Evolutionary conservation across 2,329 filamentous ascomycete genomes (phyloP).

Genomic region (Moelleriella libera): DNA sequence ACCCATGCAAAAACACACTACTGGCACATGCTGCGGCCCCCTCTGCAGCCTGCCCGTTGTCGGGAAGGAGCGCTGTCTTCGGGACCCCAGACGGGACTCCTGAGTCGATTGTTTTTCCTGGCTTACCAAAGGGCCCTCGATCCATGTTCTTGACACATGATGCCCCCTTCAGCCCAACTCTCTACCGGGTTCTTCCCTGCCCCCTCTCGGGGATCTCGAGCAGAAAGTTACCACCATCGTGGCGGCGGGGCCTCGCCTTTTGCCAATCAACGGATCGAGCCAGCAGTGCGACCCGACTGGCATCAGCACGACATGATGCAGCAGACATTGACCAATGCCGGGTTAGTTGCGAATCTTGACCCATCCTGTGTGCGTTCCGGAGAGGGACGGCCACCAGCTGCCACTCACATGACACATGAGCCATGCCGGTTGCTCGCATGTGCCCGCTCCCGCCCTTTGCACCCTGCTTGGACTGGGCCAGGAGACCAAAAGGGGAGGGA

Average conservation of each 20-base stretch:
- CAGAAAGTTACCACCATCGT: too few relatives aligned
- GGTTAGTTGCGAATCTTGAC: too few relatives aligned
- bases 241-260: too few relatives aligned
- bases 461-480: neutral
- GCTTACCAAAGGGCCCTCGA: neutral
- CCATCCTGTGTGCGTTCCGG: neutral
- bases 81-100: slow-evolving; percentile 13
- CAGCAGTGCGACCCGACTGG: too few relatives aligned
- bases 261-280: too few relatives aligned
- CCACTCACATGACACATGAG: slow-evolving; percentile 2
- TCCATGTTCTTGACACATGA: neutral
- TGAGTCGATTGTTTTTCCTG: neutral
- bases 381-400: neutral
- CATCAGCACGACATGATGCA: too few relatives aligned
- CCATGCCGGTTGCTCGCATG: slow-evolving; percentile 2
- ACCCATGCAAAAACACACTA: slow-evolving; percentile 11
- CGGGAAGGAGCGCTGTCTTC: slow-evolving; percentile 18
- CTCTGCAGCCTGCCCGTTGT: slow-evolving; percentile 20
- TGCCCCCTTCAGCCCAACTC: neutral
- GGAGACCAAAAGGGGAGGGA: too few relatives aligned
- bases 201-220: too few relatives aligned
- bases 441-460: neutral
- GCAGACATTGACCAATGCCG: neutral
- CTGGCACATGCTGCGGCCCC: slow-evolving; percentile 23
- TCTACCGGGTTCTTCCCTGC: too few relatives aligned